These are phyloP conservation scores for Meyerozyma athensensis DNA, from an alignment of 1,139 yeast genomes.

Conservation along the genomic window DNA sequence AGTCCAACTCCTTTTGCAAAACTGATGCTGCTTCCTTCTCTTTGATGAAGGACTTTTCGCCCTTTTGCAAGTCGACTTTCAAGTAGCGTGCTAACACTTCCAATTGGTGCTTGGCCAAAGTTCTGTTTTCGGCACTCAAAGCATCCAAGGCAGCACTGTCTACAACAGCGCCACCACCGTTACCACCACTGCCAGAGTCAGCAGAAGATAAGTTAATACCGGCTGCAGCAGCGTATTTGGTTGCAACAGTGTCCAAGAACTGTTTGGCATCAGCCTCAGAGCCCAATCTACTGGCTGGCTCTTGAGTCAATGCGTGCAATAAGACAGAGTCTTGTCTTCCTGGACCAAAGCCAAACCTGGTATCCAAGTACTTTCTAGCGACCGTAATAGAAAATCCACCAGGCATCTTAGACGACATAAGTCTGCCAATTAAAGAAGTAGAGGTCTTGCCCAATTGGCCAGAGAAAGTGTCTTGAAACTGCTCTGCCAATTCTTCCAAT, in stretches of 20 bases:
- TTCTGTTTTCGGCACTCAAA: constrained; percentile 82
- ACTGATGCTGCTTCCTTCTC: constrained; percentile 84
- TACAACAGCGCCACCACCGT: constrained; percentile 80
- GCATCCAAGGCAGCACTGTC: constrained; percentile 97
- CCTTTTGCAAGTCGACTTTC: constrained; percentile 85
- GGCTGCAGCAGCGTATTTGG: constrained; percentile 77
- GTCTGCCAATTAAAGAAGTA: constrained; percentile 78
- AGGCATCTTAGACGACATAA: constrained; percentile 96
- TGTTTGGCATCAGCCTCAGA: constrained; percentile 86
- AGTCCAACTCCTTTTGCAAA: constrained; percentile 85
- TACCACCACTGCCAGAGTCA: constrained; percentile 47
- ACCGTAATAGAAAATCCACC: constrained; percentile 94
- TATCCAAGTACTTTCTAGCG: constrained; percentile 86
- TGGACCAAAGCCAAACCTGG: constrained; percentile 85
- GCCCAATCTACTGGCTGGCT: constrained; percentile 85
- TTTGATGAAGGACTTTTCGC: constrained; percentile 79
- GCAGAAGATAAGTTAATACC: constrained; percentile 77
- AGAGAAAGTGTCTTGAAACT: constrained; percentile 82
- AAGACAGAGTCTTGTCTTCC: constrained; percentile 94
- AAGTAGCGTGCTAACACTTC: constrained; percentile 93
- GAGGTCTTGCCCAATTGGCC: constrained; percentile 95
- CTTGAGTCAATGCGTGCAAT: constrained; percentile 77
- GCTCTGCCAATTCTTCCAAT: constrained; percentile 89
- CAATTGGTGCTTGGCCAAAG: constrained; percentile 89
- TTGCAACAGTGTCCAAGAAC: constrained; percentile 75